Base-by-base conservation (phyloP, 1,284 basidiomycete genomes). In the Schizophyllum amplum region DNA sequence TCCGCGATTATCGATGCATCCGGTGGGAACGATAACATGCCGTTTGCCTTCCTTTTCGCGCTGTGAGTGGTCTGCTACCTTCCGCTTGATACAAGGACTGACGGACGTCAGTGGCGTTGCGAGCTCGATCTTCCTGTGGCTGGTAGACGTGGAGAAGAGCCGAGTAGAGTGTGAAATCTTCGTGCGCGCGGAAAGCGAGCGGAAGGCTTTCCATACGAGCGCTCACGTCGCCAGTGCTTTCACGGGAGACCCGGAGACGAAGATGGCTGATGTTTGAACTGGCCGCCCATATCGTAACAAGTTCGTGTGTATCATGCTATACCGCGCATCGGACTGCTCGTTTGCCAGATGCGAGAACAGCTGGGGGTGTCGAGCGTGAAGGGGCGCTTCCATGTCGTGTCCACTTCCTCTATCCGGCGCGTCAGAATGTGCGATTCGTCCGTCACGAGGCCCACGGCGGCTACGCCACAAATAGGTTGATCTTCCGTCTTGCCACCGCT, bases 1-100 rank as follows among this genome's bases (percentile, higher is more conserved):
- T 87, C 75, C 57, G 86, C 86, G 11, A 86, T 88, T 60, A 87
- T 89, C 61, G 82, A 83, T 24, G 83, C 81, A 11, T 79, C 85
- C 0, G 73, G 76, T 50, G 82, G 87, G 66, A 91, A 91, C 66
- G 79, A 86, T 62, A 90, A 87, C 66, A 87, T 88, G 80, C 87
- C 89, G 0, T 92, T 92, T 68, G 83, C 86, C 4, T 92, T 92
- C 69, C 72, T 92, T 4, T 87, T 92, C 61, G 80, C 74, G 15
- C 71, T 92, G 85, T 87, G 66, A 57, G 84, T 75, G 7, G 17
- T 15, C 55, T 47, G 7, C 46, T 15, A 49, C 22, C n/a, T n/a
- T n/a, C n/a, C n/a, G n/a, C n/a, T n/a, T n/a, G n/a, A n/a, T n/a
- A n/a, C n/a, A n/a, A n/a, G n/a, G n/a, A n/a, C n/a, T n/a, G n/a